Evolutionary conservation across 306 rosid genomes (phyloP), one percentile per base, ranked within the genome.

Genomic region (Cucumis melo): DNA sequence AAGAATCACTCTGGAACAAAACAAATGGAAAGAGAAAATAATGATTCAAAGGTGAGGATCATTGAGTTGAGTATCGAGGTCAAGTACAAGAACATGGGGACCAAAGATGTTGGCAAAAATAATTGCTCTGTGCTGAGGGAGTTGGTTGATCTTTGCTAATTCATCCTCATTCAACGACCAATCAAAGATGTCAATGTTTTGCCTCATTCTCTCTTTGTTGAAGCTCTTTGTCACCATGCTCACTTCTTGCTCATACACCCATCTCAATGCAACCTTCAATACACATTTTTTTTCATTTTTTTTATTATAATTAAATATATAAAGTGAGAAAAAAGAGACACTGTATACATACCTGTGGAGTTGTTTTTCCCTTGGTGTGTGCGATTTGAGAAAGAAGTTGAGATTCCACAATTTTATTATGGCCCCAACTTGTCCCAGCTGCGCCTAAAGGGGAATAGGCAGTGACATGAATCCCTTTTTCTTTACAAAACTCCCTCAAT

Each of bases 381-480:
- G 90, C 90, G 32, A 87, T 87, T 27, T 82, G 66, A 48, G 59
- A 10, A 12, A 87, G 68, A 9, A 84, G 11, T 19, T 72, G 81
- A 8, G 75, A 75, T 10, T 64, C 86, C 12, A 85, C 3, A 39
- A 88, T 70, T 24, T 64, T 13, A n/a, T 82, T 38, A 64, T 20
- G 65, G 5, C 91, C 85, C 89, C 85, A 82, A 1, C 1, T 11
- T 0, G 86, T 46, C 11, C 83, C 83, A 0, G 62, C 34, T 4
- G 81, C 78, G 1, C 91, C 91, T 13, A 85, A 20, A 15, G 91
- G 87, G 72, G 89, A 82, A 41, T 71, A 85, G 15, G 91, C 87
- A 1, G 86, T 83, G 32, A 87, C 50, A 29, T 77, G 77, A n/a
- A 87, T 73, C 3, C 81, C 91, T 68, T 88, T 88, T 34, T 23